A percentile compares a stretch with the other conserved stretches of the same genome.
Conservation (phyloP, 257 asterid genomes). For the Parsonsia alboflavescens region DNA sequence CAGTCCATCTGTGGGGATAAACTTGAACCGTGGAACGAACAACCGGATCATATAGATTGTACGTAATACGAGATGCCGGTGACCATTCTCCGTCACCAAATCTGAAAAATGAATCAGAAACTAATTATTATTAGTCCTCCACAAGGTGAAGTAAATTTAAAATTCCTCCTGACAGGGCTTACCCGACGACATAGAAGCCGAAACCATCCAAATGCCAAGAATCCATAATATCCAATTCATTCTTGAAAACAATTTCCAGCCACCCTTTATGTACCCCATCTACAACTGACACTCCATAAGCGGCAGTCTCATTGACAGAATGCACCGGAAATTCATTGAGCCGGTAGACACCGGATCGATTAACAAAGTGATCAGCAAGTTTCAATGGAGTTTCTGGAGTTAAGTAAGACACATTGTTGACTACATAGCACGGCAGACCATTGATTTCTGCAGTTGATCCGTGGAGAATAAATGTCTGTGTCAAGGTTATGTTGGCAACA, state of each 20-base stretch:
- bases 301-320: conserved; percentile 27
- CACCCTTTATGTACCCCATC: conserved; percentile 58
- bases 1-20: conserved; percentile 58
- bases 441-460: conserved; percentile 31
- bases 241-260: conserved; percentile 57
- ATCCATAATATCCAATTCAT: conserved; percentile 32
- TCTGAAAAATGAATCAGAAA: conserved; percentile 16
- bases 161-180: conserved; percentile 9
- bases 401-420: conserved; percentile 50
- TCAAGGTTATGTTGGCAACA: conserved; percentile 54
- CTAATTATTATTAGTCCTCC: neutral
- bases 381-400: conserved; percentile 56
- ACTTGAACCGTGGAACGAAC: conserved; percentile 72
- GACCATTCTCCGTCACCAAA: conserved; percentile 59
- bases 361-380: conserved; percentile 50
- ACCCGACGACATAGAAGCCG: conserved; percentile 67
- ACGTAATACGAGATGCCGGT: conserved; percentile 31
- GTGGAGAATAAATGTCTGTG: conserved; percentile 56
- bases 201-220: conserved; percentile 84
- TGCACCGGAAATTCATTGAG: conserved; percentile 46
- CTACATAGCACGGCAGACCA: conserved; percentile 23
- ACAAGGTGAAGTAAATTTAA: neutral
- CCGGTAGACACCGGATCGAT: conserved; percentile 57
- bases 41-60: conserved; percentile 48
- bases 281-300: conserved; percentile 42